These are phyloP conservation scores for Onygenales sp. DNA, from an alignment of 2,329 filamentous ascomycete genomes.

Conservation along the genomic window DNA sequence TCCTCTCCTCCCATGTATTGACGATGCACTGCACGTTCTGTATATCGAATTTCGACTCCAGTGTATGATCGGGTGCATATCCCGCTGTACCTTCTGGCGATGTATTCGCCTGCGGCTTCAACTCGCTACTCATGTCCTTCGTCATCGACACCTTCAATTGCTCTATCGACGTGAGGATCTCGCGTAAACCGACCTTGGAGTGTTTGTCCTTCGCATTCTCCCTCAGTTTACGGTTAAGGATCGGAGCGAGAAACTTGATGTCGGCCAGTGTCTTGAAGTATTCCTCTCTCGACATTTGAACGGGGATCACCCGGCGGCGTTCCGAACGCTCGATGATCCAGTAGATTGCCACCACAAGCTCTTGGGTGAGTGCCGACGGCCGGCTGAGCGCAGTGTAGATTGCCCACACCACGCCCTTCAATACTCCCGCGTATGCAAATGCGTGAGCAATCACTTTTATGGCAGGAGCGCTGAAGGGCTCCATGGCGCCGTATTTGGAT, in stretches of 20 bases:
- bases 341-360: constrained; percentile 26
- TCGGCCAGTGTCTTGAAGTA: too few relatives aligned
- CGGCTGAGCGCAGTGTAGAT: constrained; percentile 28
- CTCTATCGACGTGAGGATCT: too few relatives aligned
- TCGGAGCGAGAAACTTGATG: too few relatives aligned
- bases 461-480: constrained; percentile 26
- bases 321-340: constrained; percentile 17
- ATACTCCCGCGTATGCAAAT: constrained; percentile 19
- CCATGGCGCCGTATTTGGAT: constrained; percentile 24
- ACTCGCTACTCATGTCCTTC: too few relatives aligned
- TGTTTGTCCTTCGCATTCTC: too few relatives aligned
- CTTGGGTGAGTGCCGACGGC: constrained; percentile 18
- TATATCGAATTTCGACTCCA: neutral
- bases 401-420: constrained; percentile 32
- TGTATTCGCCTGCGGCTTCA: too few relatives aligned
- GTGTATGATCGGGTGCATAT: too few relatives aligned
- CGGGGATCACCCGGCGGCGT: neutral
- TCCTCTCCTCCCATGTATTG: constrained; percentile 14
- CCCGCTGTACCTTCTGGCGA: too few relatives aligned
- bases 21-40: constrained; percentile 9
- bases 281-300: neutral
- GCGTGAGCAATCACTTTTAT: constrained; percentile 30
- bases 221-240: too few relatives aligned
- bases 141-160: too few relatives aligned
- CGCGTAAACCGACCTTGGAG: too few relatives aligned